Base-by-base conservation (phyloP, 257 asterid species). In the Jaltomata sinuosa region DNA sequence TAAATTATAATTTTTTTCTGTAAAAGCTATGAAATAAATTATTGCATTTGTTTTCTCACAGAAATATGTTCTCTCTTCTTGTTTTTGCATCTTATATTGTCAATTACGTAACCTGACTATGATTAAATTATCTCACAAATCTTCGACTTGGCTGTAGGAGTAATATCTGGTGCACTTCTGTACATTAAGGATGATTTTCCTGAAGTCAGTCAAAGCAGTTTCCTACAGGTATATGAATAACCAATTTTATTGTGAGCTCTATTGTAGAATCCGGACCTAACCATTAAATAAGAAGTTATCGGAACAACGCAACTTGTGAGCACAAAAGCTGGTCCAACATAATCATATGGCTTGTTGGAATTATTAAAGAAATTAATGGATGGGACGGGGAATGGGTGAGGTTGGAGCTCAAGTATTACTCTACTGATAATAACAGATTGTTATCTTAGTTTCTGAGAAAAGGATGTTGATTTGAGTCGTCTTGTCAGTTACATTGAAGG, bases 131-230 rank as follows among this genome's bases (percentile, higher is more conserved):
- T 72, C 78, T 80, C 21, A 85, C 50, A 84, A 29, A 83, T 57
- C 50, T 76, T 36, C 83, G 45, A 84, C 76, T 86, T 89, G 90
- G 77, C 86, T 84, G 77, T 93, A 96, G 99, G 99, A 84, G 98
- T 96, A 77, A 94, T 96, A 88, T 96, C 99, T 29, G 99, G 99
- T 85, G 99, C 99, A 31, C 97, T 96, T 71, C 85, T 96, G 89
- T 96, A 96, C 81, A 94, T 96, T 36, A 88, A 92, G 80, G 98
- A 93, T 90, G 99, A 96, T 38, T 96, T 96, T 80, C 93, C 90
- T 87, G 93, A 89, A 84, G 99, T 96, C 52, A 85, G 91, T n/a
- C 88, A 49, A 79, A 96, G 99, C 89, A 94, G 97, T 88, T 93
- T 96, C 90, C 88, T 96, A 76, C 98, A 96, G 97, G 99, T 95